Base-by-base conservation (phyloP, 257 asterid species). In the Thymus mandschuricus region DNA sequence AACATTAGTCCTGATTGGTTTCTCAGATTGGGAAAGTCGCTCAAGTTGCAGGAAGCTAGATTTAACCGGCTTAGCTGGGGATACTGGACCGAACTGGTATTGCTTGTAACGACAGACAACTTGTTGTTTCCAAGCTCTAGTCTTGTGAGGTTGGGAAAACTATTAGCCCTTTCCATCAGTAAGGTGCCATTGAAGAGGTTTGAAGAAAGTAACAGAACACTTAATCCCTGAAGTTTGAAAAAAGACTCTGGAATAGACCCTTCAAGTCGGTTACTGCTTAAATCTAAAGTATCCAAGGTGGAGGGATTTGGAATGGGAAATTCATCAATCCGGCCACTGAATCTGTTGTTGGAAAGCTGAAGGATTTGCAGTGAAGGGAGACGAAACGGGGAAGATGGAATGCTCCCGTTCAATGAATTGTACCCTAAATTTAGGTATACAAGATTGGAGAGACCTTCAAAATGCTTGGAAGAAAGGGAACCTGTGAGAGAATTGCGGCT, bases 121-220 rank as follows among this genome's bases (percentile, higher is more conserved):
- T 72, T 75, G 75, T 87, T 89, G 83, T 80, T 27, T 27, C 86
- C 86, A 57, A 89, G 86, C 64, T 85, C 96, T 1, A 89, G 80
- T 2, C 60, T 63, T 6, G 88, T 28, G 4, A 85, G 88, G 41
- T 74, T 85, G 11, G 1, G 57, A 41, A 85, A 72, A 21, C 10
- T 74, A 55, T 67, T 75, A 34, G 85, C 7, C 45, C 5, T 66
- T 60, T 61, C 84, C 50, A 82, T 66, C 35, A 10, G 41, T 5
- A 76, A 4, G 1, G 78, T 64, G 40, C 90, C 86, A 68, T 52
- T 70, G 31, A 85, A 85, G 51, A 49, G 51, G 76, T 85, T 83
- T 30, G 29, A 79, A 21, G 86, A 74, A 49, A 85, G 84, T 46
- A 54, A 64, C 5, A 83, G 81, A 30, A 69, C 76, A 9, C 40